These are phyloP conservation scores for Hypericum androsaemum DNA, from an alignment of 345 rosid genomes.

Conservation along the genomic window DNA sequence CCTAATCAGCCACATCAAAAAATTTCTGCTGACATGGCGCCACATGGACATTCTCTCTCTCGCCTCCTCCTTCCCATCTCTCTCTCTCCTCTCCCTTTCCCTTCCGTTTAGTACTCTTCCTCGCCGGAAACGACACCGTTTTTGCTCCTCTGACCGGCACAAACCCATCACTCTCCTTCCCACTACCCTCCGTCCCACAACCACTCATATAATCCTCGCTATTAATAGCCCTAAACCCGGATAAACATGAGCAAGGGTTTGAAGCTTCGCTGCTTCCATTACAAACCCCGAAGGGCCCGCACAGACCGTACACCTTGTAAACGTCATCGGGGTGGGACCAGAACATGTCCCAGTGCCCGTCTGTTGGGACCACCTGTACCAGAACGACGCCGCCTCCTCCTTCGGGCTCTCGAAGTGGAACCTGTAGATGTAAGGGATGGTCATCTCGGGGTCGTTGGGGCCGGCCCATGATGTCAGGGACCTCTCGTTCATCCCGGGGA, in stretches of 20 bases:
- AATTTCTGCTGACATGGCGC: too few species aligned
- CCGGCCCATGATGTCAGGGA: conserved; percentile 39
- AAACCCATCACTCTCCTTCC: too few species aligned
- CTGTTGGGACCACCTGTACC: conserved; percentile 44
- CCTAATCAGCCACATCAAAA: too few species aligned
- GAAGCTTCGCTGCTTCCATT: too few species aligned
- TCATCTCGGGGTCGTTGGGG: conserved; percentile 39
- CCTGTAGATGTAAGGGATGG: conserved; percentile 42
- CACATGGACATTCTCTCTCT: too few species aligned
- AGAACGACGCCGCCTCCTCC: conserved; percentile 40
- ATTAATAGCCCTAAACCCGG: conserved; percentile 33
- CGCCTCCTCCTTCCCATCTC: too few species aligned
- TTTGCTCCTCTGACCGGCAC: conserved; percentile 33
- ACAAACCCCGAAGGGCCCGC: too few species aligned
- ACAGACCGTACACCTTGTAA: conserved; percentile 34
- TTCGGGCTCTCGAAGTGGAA: conserved; percentile 50
- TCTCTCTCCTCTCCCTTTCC: too few species aligned
- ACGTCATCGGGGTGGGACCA: conserved; percentile 43
- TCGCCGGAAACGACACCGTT: conserved; percentile 23
- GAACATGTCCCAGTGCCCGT: conserved; percentile 37
- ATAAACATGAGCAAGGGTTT: conserved; percentile 39
- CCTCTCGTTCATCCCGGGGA: conserved; percentile 38
- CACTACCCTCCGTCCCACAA: conserved; percentile 26
- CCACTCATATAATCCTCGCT: conserved; percentile 39
- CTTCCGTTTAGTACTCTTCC: conserved; percentile 28